Evolutionary conservation across 2,329 filamentous ascomycete genomes (phyloP).

Genomic region (Diaporthe humulicola): DNA sequence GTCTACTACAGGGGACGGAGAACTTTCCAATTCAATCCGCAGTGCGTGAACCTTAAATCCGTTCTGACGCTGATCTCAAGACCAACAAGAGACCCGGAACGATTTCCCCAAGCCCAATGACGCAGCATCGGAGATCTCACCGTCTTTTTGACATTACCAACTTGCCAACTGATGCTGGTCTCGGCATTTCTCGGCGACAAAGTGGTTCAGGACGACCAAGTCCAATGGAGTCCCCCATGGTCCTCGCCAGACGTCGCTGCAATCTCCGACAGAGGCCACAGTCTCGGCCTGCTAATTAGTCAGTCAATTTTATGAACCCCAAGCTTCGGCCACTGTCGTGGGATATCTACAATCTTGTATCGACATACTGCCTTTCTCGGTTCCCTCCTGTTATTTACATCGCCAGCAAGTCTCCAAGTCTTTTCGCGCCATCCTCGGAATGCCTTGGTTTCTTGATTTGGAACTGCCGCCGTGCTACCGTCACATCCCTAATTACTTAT

Average conservation of each 20-base stretch:
- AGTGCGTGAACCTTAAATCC: neutral
- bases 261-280: neutral
- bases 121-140: constrained; percentile 10
- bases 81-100: neutral
- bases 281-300: neutral
- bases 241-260: neutral
- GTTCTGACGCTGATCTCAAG: neutral
- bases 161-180: constrained; percentile 14
- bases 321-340: neutral
- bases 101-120: neutral
- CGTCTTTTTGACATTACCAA: constrained; percentile 15
- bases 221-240: neutral
- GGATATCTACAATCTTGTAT: neutral
- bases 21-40: constrained; percentile 3
- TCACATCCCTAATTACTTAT: neutral
- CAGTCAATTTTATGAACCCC: neutral
- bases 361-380: neutral
- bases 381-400: neutral
- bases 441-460: neutral
- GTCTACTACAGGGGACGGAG: constrained; percentile 15
- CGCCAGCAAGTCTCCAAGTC: neutral
- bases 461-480: neutral
- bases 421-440: neutral
- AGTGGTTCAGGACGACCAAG: neutral
- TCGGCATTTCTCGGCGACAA: constrained; percentile 13